phyloP scores from a whole-genome alignment of 768 basidiomycete genomes.

The Naganishia onofrii region DNA sequence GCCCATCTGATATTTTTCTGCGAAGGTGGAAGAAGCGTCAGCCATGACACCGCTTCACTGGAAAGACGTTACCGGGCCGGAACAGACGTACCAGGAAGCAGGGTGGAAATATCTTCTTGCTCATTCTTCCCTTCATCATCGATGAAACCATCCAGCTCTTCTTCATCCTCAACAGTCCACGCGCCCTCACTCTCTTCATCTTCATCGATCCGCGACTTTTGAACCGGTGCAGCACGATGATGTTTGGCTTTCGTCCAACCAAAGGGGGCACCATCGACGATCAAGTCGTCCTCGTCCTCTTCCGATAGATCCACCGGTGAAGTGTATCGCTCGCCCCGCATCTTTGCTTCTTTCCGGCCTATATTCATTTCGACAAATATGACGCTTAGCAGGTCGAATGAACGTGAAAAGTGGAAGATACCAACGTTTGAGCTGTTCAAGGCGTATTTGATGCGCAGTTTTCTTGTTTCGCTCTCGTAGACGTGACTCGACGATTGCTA shows the following conservation, averaged over 20 bases:
- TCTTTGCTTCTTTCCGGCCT: slow-evolving; percentile 22
- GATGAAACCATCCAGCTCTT: slow-evolving; percentile 49
- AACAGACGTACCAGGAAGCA: slow-evolving; percentile 55
- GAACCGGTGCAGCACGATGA: not conserved
- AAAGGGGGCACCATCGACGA: not conserved
- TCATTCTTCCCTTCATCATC: slow-evolving; percentile 50
- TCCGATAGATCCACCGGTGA: slow-evolving; percentile 1
- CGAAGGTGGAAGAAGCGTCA: slow-evolving; percentile 60
- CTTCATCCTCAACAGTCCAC: slow-evolving; percentile 32
- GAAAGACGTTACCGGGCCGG: slow-evolving; percentile 70
- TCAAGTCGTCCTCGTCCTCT: not conserved
- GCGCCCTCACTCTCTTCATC: slow-evolving; percentile 58
- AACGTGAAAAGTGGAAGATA: not conserved
- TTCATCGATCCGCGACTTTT: slow-evolving; percentile 57
- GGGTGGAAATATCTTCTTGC: slow-evolving; percentile 37
- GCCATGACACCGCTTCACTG: slow-evolving; percentile 65
- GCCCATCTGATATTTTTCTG: slow-evolving; percentile 74
- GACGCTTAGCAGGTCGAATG: not conserved
- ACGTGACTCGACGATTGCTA: slow-evolving; percentile 28
- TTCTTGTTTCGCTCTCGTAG: slow-evolving; percentile 33
- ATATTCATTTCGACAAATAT: not conserved
- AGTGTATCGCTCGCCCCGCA: slow-evolving; percentile 12
- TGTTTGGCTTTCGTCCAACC: slow-evolving; percentile 4
- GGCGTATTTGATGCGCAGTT: slow-evolving; percentile 19
- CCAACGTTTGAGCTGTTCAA: slow-evolving; percentile 24